A percentile compares a stretch with the other conserved stretches of the same genome.
These are phyloP conservation scores for Thraustochytrium sp. DNA, from an alignment of 352 stramenopile genomes.

Conservation along the genomic window DNA sequence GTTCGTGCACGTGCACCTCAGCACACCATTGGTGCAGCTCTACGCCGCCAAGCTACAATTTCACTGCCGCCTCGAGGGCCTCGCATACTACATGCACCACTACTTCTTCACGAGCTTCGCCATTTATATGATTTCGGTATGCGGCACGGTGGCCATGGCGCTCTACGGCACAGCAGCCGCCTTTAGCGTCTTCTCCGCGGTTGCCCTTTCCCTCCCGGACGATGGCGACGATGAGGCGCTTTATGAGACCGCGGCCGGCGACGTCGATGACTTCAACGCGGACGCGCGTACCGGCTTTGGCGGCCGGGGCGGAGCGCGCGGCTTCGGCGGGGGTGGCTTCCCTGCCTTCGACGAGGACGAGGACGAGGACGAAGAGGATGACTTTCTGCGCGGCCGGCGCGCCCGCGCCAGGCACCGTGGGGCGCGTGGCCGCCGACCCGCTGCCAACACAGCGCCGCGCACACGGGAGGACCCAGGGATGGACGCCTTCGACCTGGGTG, in stretches of 20 bases:
- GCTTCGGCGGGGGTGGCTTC: not conserved
- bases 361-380: not conserved
- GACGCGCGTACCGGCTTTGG: not conserved
- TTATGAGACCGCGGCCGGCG: not conserved
- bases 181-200: not conserved
- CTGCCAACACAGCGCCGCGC: not conserved
- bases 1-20: not conserved
- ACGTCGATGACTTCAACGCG: not conserved
- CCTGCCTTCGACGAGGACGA: not conserved
- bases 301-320: not conserved
- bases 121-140: not conserved
- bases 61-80: not conserved
- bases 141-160: not conserved
- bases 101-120: not conserved
- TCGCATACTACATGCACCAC: constrained; percentile 34
- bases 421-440: not conserved
- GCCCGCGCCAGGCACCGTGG: not conserved
- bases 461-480: too few species aligned
- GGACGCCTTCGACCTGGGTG: too few species aligned
- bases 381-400: not conserved
- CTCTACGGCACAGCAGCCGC: not conserved
- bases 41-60: not conserved
- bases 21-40: constrained; percentile 3
- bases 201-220: not conserved
- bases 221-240: not conserved